These are phyloP conservation scores for Stachybotrys chlorohalonatus DNA, from an alignment of 2,329 filamentous ascomycete species.

Conservation along the genomic window DNA sequence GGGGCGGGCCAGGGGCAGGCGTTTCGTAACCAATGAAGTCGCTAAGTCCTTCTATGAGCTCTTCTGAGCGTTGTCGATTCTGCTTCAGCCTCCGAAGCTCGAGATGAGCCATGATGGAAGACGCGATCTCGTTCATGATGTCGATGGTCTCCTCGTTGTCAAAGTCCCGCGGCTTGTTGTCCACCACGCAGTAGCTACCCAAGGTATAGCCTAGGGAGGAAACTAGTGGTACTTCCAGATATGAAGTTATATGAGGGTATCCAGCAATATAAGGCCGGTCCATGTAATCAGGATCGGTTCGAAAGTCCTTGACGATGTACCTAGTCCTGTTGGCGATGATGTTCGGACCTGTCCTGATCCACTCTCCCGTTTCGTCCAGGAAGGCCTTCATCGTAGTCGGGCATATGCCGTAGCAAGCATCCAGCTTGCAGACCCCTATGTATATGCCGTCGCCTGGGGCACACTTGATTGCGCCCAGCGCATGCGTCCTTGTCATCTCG, in stretches of 20 bases:
- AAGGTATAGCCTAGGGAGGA: background rate
- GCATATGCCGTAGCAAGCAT: background rate
- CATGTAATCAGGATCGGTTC: background rate
- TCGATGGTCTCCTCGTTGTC: background rate
- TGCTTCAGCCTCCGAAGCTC: background rate
- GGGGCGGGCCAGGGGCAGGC: background rate
- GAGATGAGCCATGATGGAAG: background rate
- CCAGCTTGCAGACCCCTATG: background rate
- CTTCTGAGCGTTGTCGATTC: background rate
- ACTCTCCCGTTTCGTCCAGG: background rate
- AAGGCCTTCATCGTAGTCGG: background rate
- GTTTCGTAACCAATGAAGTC: background rate
- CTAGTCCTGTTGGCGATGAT: background rate
- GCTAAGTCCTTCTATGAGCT: background rate
- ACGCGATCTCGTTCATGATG: background rate
- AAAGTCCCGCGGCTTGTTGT: background rate
- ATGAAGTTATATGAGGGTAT: background rate
- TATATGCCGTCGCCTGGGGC: background rate
- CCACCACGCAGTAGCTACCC: background rate
- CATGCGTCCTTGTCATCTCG: background rate
- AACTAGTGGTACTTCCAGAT: background rate
- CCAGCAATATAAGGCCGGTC: background rate
- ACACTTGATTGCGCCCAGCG: background rate
- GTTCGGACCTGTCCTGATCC: background rate
- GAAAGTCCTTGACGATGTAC: background rate